These are phyloP conservation scores for Pythium chondricola DNA, from an alignment of 352 stramenopile species.

Conservation along the genomic window DNA sequence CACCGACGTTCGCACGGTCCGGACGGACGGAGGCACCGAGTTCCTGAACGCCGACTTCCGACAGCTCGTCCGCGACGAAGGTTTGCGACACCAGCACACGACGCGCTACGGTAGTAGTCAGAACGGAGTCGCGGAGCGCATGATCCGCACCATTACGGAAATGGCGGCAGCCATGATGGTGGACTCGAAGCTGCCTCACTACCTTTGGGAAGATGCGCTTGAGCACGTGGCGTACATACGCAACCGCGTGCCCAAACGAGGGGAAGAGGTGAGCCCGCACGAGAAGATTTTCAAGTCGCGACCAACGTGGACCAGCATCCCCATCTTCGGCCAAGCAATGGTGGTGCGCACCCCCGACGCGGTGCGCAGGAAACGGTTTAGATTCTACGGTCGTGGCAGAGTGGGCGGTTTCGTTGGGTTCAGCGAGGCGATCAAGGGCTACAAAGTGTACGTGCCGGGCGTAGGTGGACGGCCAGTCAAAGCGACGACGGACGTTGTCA, in stretches of 20 bases:
- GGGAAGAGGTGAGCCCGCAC: neutral
- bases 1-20: constrained; percentile 8
- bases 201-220: constrained; percentile 4
- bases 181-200: constrained; percentile 8
- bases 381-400: neutral
- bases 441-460: neutral
- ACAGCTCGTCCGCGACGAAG: neutral
- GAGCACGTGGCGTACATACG: neutral
- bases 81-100: constrained; percentile 16
- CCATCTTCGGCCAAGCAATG: constrained; percentile 8
- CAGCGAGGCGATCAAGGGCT: neutral
- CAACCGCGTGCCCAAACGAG: neutral
- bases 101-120: constrained; percentile 13
- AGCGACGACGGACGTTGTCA: neutral
- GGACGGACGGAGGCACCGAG: constrained; percentile 19
- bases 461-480: neutral
- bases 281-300: neutral
- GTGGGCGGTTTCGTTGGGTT: constrained; percentile 3
- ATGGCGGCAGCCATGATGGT: constrained; percentile 13
- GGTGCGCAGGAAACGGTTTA: neutral
- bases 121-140: constrained; percentile 19
- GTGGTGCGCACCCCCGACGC: neutral
- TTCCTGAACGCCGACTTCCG: constrained; percentile 19
- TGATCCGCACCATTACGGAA: constrained; percentile 19
- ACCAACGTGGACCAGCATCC: constrained; percentile 3